These are phyloP conservation scores for Solanum sparsipilum DNA, from an alignment of 257 asterid genomes.

Conservation along the genomic window DNA sequence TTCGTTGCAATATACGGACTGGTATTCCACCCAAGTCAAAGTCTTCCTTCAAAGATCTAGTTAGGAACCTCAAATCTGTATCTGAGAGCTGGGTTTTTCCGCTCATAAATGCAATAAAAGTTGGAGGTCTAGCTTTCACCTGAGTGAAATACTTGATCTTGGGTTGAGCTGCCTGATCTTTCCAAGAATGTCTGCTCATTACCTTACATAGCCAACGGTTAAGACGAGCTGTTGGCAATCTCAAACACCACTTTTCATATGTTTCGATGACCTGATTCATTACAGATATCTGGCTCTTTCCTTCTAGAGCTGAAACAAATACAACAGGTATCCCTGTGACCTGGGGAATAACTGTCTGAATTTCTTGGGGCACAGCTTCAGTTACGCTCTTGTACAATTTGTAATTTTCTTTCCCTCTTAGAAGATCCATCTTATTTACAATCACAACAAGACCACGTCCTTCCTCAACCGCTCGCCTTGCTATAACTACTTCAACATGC, in stretches of 20 bases:
- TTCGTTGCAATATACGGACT: conserved; percentile 71
- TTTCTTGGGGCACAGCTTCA: conserved; percentile 75
- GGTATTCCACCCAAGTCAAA: conserved; percentile 93
- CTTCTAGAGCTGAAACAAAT: conserved; percentile 90
- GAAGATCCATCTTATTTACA: conserved; percentile 89
- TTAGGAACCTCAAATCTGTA: conserved; percentile 74
- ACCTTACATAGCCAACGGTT: conserved; percentile 93
- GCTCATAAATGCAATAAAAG: conserved; percentile 78
- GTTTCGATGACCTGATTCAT: conserved; percentile 73
- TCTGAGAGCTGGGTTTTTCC: conserved; percentile 61
- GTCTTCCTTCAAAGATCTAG: conserved; percentile 78
- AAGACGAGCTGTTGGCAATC: conserved; percentile 83
- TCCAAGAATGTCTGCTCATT: conserved; percentile 98
- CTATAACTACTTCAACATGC: conserved; percentile 94
- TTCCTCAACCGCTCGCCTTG: conserved; percentile 93
- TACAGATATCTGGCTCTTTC: conserved; percentile 52
- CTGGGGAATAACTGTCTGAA: conserved; percentile 93
- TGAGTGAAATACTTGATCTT: conserved; percentile 93
- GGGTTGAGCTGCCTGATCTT: conserved; percentile 85
- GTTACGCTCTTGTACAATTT: conserved; percentile 46
- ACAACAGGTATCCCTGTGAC: conserved; percentile 85
- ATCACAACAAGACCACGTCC: conserved; percentile 85
- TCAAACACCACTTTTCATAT: conserved; percentile 79
- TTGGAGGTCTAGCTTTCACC: conserved; percentile 98
- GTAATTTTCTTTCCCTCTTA: conserved; percentile 42